Base-by-base conservation (phyloP, 768 basidiomycete genomes). In the Lyophyllum atratum region DNA sequence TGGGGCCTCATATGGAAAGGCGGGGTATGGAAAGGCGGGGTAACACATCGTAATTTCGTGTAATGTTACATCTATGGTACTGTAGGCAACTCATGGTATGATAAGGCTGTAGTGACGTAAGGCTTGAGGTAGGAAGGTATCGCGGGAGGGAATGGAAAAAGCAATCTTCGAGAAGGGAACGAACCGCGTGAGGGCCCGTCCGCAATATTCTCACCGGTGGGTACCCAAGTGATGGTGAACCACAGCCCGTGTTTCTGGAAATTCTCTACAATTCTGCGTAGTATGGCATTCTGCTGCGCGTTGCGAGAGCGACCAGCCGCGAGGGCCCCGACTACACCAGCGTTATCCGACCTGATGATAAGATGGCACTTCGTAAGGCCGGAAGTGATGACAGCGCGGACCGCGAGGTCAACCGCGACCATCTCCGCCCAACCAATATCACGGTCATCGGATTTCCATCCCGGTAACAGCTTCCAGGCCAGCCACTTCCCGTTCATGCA, bases 341-440 rank as follows among this genome's bases (percentile, higher is more conserved):
- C 42, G 48, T 78, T 76, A 56, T 79, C 71, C 0, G 74, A 76
- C 22, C 58, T 61, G 1, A 79, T 59, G 0, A 59, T 15, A 1
- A 77, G 47, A n/a, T 77, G 72, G 8, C 59, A 59, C 19, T 72
- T 51, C 0, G n/a, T 24, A 14, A 64, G 58, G 3, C 66, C 64
- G 0, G 56, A 42, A 0, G 66, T 53, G 6, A 74, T 54, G 2
- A 74, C 50, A 0, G 71, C 61, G 2, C 64, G 60, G 1, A 75
- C 21, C 1, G 73, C 76, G 0, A 79, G 55, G 55, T 78, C 76
- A 2, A 76, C 64, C 0, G 74, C 78, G 2, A 76, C 66, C 65
- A 77, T 74, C 55, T 80, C 77, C 0, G 72, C 78, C 78, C 78
- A 80, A 0, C 74, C 74, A 8, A 77, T 75, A 17, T 72, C 62